Evolutionary conservation across 805 yeast genomes (phyloP).

Genomic region (Candida endomychidarum): DNA sequence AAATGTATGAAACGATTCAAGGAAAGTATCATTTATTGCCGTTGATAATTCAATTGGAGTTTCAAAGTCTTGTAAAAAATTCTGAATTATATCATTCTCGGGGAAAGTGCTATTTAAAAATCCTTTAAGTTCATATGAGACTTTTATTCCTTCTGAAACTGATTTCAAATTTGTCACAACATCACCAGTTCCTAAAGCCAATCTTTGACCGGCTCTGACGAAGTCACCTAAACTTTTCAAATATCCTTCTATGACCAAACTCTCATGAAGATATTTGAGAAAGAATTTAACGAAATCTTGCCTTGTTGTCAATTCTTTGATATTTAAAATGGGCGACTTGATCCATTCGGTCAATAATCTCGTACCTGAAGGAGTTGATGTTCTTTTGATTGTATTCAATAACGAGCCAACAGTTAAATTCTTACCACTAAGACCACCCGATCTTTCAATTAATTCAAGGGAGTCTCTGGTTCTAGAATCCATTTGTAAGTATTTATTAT

Average conservation of each 20-base stretch:
- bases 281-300: slow-evolving; percentile 37
- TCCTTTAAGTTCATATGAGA: slow-evolving; percentile 21
- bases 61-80: slow-evolving; percentile 25
- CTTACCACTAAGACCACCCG: slow-evolving; percentile 34
- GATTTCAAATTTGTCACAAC: slow-evolving; percentile 28
- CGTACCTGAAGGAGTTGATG: slow-evolving; percentile 80
- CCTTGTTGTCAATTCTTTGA: slow-evolving; percentile 54
- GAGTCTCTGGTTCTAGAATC: slow-evolving; percentile 80
- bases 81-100: slow-evolving; percentile 22
- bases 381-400: slow-evolving; percentile 64
- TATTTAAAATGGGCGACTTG: slow-evolving; percentile 69
- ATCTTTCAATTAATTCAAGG: slow-evolving; percentile 65
- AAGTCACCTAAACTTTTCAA: slow-evolving; percentile 56
- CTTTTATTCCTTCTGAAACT: slow-evolving; percentile 32
- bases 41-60: slow-evolving; percentile 44
- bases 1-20: slow-evolving; percentile 3
- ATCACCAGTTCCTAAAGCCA: slow-evolving; percentile 37
- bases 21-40: slow-evolving; percentile 38
- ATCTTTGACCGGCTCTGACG: slow-evolving; percentile 56
- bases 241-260: slow-evolving; percentile 22
- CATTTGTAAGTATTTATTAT: slow-evolving; percentile 62
- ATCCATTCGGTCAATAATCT: slow-evolving; percentile 81
- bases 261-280: slow-evolving; percentile 9
- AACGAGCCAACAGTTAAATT: slow-evolving; percentile 66
- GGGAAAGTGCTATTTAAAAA: slow-evolving; percentile 18